Percentiles rank a stretch among this genome's conserved stretches.
These are phyloP conservation scores for Oemleria cerasiformis DNA, from an alignment of 306 rosid genomes.

Conservation along the genomic window DNA sequence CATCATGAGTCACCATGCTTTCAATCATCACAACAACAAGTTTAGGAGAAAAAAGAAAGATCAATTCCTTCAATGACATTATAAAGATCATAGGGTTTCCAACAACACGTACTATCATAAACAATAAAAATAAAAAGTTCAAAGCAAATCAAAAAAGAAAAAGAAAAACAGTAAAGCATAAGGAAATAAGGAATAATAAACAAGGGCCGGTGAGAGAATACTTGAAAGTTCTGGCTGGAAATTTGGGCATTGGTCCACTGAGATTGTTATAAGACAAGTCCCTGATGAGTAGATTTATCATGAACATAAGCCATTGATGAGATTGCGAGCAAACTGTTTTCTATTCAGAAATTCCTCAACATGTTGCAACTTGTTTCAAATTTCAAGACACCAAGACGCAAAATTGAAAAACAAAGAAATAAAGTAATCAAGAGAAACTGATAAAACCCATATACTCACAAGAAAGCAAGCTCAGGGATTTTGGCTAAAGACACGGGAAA, in stretches of 20 bases:
- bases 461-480: conserved; percentile 86
- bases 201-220: conserved; percentile 20
- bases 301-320: conserved; percentile 25
- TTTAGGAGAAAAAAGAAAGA: not conserved
- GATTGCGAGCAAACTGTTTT: conserved; percentile 23
- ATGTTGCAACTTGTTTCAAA: conserved; percentile 19
- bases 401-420: conserved; percentile 19
- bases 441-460: conserved; percentile 66
- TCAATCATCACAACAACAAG: not conserved
- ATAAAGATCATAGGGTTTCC: conserved; percentile 67
- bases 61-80: not conserved
- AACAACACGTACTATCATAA: conserved; percentile 73
- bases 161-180: conserved; percentile 23
- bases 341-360: conserved; percentile 15
- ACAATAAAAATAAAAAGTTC: not conserved
- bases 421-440: conserved; percentile 10
- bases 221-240: conserved; percentile 91
- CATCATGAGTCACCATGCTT: conserved; percentile 15
- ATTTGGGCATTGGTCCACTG: conserved; percentile 88
- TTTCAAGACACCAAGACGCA: conserved; percentile 31
- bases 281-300: conserved; percentile 49
- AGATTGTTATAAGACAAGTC: conserved; percentile 97
- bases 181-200: conserved; percentile 14
- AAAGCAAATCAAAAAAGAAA: not conserved
- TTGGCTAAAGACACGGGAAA: conserved; percentile 76